Evolutionary conservation across 257 asterid genomes (phyloP).

Genomic region (Capsicum baccatum): DNA sequence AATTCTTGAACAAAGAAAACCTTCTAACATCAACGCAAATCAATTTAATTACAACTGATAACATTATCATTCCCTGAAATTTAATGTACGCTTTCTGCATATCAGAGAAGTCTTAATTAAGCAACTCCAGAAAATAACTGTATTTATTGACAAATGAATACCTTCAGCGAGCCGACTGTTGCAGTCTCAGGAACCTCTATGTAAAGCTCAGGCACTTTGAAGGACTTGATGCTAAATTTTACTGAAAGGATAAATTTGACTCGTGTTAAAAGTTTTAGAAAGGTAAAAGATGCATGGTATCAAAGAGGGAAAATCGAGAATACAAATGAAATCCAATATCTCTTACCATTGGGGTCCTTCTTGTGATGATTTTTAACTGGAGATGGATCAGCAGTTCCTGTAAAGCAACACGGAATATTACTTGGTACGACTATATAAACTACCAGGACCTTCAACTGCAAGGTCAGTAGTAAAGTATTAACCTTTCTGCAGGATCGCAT

Average conservation of each 20-base stretch:
- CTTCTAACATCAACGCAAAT: background rate
- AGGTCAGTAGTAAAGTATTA: conserved; percentile 28
- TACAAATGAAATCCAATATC: conserved; percentile 17
- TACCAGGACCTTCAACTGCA: conserved; percentile 6
- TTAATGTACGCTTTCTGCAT: conserved; percentile 5
- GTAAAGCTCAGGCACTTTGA: conserved; percentile 93
- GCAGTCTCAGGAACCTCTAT: conserved; percentile 95
- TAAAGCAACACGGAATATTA: conserved; percentile 26
- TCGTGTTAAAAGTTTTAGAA: background rate
- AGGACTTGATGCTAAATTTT: conserved; percentile 86
- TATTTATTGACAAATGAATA: conserved; percentile 35
- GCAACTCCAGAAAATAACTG: background rate
- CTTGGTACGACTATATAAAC: conserved; percentile 33
- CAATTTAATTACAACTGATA: background rate
- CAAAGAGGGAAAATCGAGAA: background rate
- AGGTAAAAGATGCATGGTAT: background rate
- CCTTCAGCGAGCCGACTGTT: conserved; percentile 93
- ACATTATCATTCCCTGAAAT: background rate
- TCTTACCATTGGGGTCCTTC: conserved; percentile 67
- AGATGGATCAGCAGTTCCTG: conserved; percentile 56
- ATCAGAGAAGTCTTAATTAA: conserved; percentile 4
- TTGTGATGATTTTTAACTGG: conserved; percentile 51
- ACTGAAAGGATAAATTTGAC: conserved; percentile 54
- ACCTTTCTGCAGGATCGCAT: conserved; percentile 44
- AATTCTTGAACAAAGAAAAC: background rate